Evolutionary conservation across 1,139 yeast genomes (phyloP), one percentile per base, ranked within the genome.

Genomic region (Yamadazyma diddensiae): DNA sequence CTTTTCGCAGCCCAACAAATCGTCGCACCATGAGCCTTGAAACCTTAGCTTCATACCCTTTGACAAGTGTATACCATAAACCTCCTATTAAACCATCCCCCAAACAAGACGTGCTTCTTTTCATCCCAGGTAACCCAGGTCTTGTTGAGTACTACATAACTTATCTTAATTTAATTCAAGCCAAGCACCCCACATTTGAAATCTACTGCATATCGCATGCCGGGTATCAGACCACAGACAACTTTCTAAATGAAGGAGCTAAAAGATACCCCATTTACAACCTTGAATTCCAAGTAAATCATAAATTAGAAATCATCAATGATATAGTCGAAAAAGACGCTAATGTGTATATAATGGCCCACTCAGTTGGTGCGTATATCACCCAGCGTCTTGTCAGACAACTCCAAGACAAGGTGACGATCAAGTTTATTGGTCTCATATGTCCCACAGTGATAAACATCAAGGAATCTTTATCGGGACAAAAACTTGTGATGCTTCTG

Each of bases 61-160:
- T 45, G 12, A 61, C 69, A 1, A 52, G 60, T 18, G 45, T 55
- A 12, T 62, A 55, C 34, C 61, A 53, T 22, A 48, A 46, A 25
- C 39, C 39, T 4, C 46, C 56, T 6, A 21, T 46, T 10, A 11
- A 30, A n/a, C 25, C 20, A 6, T 11, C 11, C 12, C 14, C 12
- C 10, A 17, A 3, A 6, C 31, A 37, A 8, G 49, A 49, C 13
- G 39, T 74, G 24, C 45, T 79, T 21, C 58, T 75, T n/a, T 62
- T 79, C 39, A 65, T 80, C 8, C 86, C 87, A 0, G 87, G 87
- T 0, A 80, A 80, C 42, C 87, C 87, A 0, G 87, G 86, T 0
- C 52, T 80, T 15, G 69, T 75, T 19, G 79, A 77, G 39, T 79
- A 67, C 50, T 80, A 80, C 49, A 59, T 60, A 8, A 65, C 70